A percentile compares a stretch with the other conserved stretches of the same genome.
phyloP scores from a whole-genome alignment of 2,329 filamentous ascomycete species.

The Cercospora sesami region DNA sequence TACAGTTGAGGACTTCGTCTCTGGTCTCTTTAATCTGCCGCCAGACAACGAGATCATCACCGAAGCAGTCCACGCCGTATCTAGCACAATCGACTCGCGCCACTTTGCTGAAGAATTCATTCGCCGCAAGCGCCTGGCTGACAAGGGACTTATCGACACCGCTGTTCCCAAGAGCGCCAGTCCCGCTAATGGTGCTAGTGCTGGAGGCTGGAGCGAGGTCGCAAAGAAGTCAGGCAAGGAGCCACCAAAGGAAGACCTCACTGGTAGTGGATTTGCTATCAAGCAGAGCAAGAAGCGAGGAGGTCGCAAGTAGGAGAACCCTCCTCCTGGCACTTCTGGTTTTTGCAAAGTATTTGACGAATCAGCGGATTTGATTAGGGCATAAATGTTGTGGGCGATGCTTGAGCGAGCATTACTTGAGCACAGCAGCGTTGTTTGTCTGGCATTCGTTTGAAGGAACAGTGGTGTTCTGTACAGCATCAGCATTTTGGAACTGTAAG shows the following conservation, averaged over 20 bases:
- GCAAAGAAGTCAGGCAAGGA: slow-evolving; percentile 72
- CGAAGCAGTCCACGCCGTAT: slow-evolving; percentile 83
- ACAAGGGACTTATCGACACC: slow-evolving; percentile 79
- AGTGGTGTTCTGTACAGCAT: not conserved
- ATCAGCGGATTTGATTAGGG: not conserved
- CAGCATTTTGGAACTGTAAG: not conserved
- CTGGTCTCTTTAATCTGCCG: slow-evolving; percentile 72
- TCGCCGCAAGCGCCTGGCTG: slow-evolving; percentile 86
- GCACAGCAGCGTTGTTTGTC: not conserved
- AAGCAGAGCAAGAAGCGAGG: slow-evolving; percentile 90
- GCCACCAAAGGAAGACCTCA: slow-evolving; percentile 44
- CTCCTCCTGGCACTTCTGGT: not conserved
- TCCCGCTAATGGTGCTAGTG: slow-evolving; percentile 40
- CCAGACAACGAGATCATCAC: slow-evolving; percentile 78
- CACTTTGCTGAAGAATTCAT: slow-evolving; percentile 95
- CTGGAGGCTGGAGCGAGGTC: slow-evolving; percentile 83
- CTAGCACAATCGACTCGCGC: slow-evolving; percentile 84
- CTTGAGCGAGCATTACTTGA: not conserved
- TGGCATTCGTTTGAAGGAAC: not conserved
- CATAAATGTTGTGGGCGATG: not conserved
- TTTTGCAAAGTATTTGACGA: not conserved
- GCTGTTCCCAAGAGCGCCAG: slow-evolving; percentile 49
- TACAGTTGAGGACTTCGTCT: slow-evolving; percentile 76
- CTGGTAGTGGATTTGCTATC: slow-evolving; percentile 76
- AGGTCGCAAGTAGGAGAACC: slow-evolving; percentile 36